phyloP scores from a whole-genome alignment of 75 land plant species.

The Gnetum montanum region DNA sequence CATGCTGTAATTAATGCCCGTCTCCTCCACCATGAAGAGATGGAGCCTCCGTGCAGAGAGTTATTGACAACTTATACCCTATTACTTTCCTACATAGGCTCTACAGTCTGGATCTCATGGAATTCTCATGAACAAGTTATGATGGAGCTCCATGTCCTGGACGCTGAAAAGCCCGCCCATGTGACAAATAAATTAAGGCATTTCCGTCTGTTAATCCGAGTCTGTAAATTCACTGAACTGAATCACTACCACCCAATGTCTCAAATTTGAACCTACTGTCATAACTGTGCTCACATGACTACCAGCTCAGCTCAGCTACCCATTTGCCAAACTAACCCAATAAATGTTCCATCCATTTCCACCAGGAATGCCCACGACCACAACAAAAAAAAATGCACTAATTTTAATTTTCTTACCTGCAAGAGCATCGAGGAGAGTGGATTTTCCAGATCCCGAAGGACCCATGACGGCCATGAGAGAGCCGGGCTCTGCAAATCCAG shows the following conservation, averaged over 20 bases:
- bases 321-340: not conserved
- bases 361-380: not conserved
- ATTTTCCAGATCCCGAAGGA: slow-evolving; percentile 90
- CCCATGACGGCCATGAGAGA: slow-evolving; percentile 78
- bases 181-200: too few relatives aligned
- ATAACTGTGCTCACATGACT: not conserved
- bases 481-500: slow-evolving; percentile 86
- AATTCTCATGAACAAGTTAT: too few relatives aligned
- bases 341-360: not conserved
- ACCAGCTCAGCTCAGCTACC: not conserved
- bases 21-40: not conserved
- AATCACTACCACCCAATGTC: not conserved
- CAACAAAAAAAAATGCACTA: not conserved
- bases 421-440: slow-evolving; percentile 71
- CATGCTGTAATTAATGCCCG: not conserved
- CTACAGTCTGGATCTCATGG: too few relatives aligned
- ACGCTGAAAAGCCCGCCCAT: too few relatives aligned
- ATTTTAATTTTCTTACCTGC: slow-evolving; percentile 16
- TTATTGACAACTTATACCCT: too few relatives aligned
- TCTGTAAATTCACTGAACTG: too few relatives aligned
- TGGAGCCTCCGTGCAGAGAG: too few relatives aligned
- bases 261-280: not conserved
- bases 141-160: too few relatives aligned
- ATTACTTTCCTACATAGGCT: too few relatives aligned
- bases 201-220: too few relatives aligned